A percentile compares a stretch with the other conserved stretches of the same genome.
Evolutionary conservation across 352 stramenopile genomes (phyloP).

Genomic region (Pelagophyceae sp.): DNA sequence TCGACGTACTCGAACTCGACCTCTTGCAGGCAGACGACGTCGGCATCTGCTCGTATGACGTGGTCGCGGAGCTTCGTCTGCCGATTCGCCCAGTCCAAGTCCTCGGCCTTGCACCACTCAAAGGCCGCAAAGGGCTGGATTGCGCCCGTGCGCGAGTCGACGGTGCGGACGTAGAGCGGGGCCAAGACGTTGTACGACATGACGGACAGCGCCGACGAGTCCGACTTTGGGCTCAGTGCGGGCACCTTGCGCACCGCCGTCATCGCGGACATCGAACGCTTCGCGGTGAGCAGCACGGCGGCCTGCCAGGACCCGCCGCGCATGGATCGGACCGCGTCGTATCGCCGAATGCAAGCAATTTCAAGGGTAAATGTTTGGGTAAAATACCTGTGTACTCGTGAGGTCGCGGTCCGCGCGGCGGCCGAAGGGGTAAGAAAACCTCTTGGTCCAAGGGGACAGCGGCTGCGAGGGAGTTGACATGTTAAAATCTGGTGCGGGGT

Average conservation of each 20-base stretch:
- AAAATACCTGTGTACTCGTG: no score
- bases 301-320: no score
- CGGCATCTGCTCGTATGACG: not conserved
- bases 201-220: not conserved
- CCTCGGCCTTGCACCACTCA: not conserved
- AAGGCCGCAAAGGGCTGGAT: slow-evolving; percentile 13
- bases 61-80: not conserved
- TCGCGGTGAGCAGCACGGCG: no score
- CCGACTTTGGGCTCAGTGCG: not conserved
- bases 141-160: not conserved
- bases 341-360: no score
- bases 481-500: no score
- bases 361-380: no score
- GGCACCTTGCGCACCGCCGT: not conserved
- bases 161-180: not conserved
- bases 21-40: slow-evolving; percentile 14
- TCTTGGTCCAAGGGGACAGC: no score
- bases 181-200: slow-evolving; percentile 10
- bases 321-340: no score
- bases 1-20: slow-evolving; percentile 16
- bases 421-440: no score
- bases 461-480: no score
- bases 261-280: no score
- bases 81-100: not conserved
- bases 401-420: no score